Evolutionary conservation across 441 rosid genomes (phyloP).

Genomic region (Erodium chrysanthum): DNA sequence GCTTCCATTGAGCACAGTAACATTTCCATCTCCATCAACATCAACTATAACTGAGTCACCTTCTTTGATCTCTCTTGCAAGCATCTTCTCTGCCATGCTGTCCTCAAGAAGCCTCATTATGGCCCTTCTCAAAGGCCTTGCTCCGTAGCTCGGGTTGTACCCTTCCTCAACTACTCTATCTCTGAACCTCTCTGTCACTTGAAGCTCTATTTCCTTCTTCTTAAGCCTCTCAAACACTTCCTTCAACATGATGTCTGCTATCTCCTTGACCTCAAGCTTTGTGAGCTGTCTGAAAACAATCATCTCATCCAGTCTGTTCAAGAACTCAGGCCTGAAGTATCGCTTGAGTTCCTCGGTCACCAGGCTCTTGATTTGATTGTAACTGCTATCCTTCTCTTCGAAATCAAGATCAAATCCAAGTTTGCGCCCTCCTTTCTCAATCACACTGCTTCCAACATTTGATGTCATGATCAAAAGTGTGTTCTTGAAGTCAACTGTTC

Average conservation of each 20-base stretch:
- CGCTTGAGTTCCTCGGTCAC: conserved; percentile 87
- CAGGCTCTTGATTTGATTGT: conserved; percentile 79
- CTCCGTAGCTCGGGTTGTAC: conserved; percentile 89
- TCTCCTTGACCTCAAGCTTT: conserved; percentile 82
- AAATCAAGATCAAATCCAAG: no score
- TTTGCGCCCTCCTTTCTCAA: conserved; percentile 38
- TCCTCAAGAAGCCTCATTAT: conserved; percentile 92
- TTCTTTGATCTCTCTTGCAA: conserved; percentile 79
- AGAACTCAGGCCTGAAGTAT: conserved; percentile 19
- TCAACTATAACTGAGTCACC: conserved; percentile 92
- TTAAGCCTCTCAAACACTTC: conserved; percentile 78
- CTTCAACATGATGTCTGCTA: conserved; percentile 83
- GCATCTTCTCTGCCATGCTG: conserved; percentile 99
- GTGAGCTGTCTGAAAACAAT: conserved; percentile 88
- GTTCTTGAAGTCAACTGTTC: conserved; percentile 92
- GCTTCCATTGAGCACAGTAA: conserved; percentile 62
- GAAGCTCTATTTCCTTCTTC: conserved; percentile 77
- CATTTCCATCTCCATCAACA: conserved; percentile 71
- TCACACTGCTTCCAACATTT: conserved; percentile 87
- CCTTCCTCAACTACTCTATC: conserved; percentile 74
- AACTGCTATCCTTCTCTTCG: conserved; percentile 82
- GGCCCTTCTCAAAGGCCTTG: conserved; percentile 93
- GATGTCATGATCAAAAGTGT: conserved; percentile 95
- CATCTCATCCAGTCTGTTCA: conserved; percentile 93
- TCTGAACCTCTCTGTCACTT: conserved; percentile 35